Evolutionary conservation across 1,284 basidiomycete genomes (phyloP), one percentile per base, ranked within the genome.

Genomic region (Tilletia horrida): DNA sequence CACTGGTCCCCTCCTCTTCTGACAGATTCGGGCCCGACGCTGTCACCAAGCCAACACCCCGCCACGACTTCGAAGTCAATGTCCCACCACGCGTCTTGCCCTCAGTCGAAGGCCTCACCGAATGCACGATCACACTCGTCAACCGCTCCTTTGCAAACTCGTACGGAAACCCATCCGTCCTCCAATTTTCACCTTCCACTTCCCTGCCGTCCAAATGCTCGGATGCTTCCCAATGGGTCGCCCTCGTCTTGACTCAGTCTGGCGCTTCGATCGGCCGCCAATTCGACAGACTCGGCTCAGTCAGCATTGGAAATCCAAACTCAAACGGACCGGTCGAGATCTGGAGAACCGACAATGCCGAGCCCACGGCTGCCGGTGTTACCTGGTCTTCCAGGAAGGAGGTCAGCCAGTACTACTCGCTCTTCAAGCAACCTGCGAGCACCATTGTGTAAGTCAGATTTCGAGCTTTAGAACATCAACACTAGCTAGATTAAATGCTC

Each of bases 261-360:
- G 74, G 74, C 14, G 67, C 67, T 16, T 69, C 68, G 0, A 45
- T 52, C 23, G 76, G 75, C 0, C 40, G 71, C 4, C 76, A 78
- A 55, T 78, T 76, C 57, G 76, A 76, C 42, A 64, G 76, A 0
- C 66, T 77, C 2, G 76, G 71, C 13, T 70, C 67, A 3, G 66
- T 74, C 18, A 69, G 66, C 65, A 43, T 75, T 0, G 73, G 71
- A 11, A 69, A 71, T 67, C 50, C 65, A 7, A 1, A 16, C 3
- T 66, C 69, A 1, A 70, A 72, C 1, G 71, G 72, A 23, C 71
- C 73, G 2, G 69, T 75, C 2, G 76, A 78, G 63, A 67, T 76
- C 3, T 66, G 74, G 62, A n/a, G 76, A 2, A 66, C 72, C 14
- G 75, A 76, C 67, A 78, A 75, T 61, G 67, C 75, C 0, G 73